Percentiles rank a stretch among this genome's conserved stretches.
Evolutionary conservation across 1,284 basidiomycete genomes (phyloP).

Genomic region (Wolfiporia cocos): DNA sequence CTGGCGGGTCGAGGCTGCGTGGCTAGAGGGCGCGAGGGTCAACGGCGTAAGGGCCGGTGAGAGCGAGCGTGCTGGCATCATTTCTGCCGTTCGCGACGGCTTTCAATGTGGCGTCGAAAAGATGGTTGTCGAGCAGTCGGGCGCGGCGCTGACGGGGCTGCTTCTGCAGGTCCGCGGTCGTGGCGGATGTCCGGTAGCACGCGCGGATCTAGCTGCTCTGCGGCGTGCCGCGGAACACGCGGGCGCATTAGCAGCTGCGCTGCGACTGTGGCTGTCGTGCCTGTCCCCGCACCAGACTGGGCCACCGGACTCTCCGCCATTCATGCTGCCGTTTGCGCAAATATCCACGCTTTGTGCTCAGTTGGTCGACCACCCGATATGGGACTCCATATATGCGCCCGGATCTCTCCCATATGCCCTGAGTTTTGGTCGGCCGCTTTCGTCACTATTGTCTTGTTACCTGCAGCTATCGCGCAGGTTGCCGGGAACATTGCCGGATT

Average conservation of each 20-base stretch:
- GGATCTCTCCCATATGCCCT: slow-evolving; percentile 24
- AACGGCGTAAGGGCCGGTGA: slow-evolving; percentile 68
- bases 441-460: slow-evolving; percentile 46
- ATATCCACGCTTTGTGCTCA: slow-evolving; percentile 46
- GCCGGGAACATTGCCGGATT: slow-evolving; percentile 44
- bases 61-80: slow-evolving; percentile 41
- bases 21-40: slow-evolving; percentile 68
- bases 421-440: slow-evolving; percentile 43
- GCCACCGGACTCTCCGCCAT: slow-evolving; percentile 38
- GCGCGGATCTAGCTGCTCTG: slow-evolving; percentile 15
- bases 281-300: slow-evolving; percentile 34
- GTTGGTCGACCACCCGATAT: slow-evolving; percentile 45
- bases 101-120: slow-evolving; percentile 39
- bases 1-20: slow-evolving; percentile 57
- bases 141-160: slow-evolving; percentile 28
- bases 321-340: slow-evolving; percentile 47
- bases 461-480: slow-evolving; percentile 48
- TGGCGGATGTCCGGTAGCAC: slow-evolving; percentile 9
- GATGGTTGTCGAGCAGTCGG: slow-evolving; percentile 28
- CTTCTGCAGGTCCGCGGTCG: slow-evolving; percentile 13
- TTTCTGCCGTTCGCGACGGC: slow-evolving; percentile 28
- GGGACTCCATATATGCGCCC: slow-evolving; percentile 29
- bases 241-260: slow-evolving; percentile 36
- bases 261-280: slow-evolving; percentile 62
- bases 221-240: slow-evolving; percentile 28